Evolutionary conservation across 2,329 filamentous ascomycete genomes (phyloP).

Genomic region (Cephalotrichum gorgonifer): DNA sequence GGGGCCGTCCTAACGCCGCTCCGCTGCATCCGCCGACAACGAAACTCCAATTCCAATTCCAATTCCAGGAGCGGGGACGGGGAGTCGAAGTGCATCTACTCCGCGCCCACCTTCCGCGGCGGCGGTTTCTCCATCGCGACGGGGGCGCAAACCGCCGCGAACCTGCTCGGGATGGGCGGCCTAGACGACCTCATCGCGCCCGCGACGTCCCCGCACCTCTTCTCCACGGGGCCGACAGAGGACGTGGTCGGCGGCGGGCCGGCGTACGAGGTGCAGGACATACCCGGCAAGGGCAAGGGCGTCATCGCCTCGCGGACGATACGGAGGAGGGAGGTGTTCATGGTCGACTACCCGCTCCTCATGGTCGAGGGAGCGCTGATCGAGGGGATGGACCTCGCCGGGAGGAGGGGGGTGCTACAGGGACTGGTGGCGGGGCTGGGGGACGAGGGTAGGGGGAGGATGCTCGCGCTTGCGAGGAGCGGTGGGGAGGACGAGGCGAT

Average conservation of each 20-base stretch:
- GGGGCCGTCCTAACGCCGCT: not conserved
- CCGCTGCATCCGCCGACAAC: too few species aligned
- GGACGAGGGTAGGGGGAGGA: conserved; percentile 9
- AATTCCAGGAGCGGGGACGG: not conserved
- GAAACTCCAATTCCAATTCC: not conserved
- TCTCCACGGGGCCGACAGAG: not conserved
- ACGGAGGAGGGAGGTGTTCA: conserved; percentile 17
- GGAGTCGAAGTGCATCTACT: not conserved
- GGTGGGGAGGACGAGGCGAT: conserved; percentile 18
- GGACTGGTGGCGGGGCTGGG: conserved; percentile 17
- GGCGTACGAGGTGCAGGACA: conserved; percentile 15
- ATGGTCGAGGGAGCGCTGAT: conserved; percentile 13
- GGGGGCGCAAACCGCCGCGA: not conserved
- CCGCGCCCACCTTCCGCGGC: not conserved
- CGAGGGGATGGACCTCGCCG: conserved; percentile 10
- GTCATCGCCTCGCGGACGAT: conserved; percentile 20
- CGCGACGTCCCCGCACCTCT: not conserved
- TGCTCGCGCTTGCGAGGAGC: conserved; percentile 18
- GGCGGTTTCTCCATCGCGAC: not conserved
- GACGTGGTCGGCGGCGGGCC: not conserved
- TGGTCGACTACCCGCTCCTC: conserved; percentile 18
- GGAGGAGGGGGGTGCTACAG: conserved; percentile 16
- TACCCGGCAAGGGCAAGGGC: conserved; percentile 19
- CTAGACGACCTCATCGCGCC: not conserved
- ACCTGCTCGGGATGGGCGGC: not conserved